Base-by-base conservation (phyloP, 2,329 filamentous ascomycete genomes). In the Hypoxylon sp. region DNA sequence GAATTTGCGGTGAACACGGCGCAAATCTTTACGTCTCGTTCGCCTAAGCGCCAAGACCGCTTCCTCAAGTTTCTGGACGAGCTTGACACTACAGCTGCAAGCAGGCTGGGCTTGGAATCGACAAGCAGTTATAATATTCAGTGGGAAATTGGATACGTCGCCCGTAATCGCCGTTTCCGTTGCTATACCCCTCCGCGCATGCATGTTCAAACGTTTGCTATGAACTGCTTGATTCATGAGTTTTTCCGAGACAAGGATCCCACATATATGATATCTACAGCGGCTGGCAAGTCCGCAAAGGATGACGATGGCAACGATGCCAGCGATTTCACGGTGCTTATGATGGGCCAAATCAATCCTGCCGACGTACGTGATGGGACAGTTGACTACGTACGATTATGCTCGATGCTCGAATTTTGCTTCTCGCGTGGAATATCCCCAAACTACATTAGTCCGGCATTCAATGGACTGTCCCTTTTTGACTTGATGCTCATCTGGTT, bases 361-460 rank as follows among this genome's bases (percentile, higher is more conserved):
- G 11, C 6, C 3, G 39, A 35, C 8, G n/a, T 33, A 8, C 39
- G 39, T 6, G 13, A 24, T 19, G 47, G 22, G 37, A 9, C 1
- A 13, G 14, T 56, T 5, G 29, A 55, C n/a, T 65, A 65, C 35
- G 42, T 46, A 6, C 63, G 56, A 31, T 39, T 60, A 46, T 60
- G 42, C 10, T n/a, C 39, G 14, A 65, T 60, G 63, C 51, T 54
- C 10, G 51, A 65, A 22, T 33, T 59, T 22, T 55, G 48, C 29
- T 65, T 65, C 26, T 53, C 50, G 8, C 26, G 50, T 11, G 50
- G 50, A 9, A 13, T 44, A 22, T 50, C 57, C 24, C 63, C 63
- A n/a, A 62, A 62, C 13, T 53, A 58, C 13, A 24, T 26, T 2
- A 31, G n/a, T 44, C 33, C n/a, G 11, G 39, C 24, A 11, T 8